Base-by-base conservation (phyloP, 495 filamentous ascomycete genomes). In the Massariosphaeria phaeospora region DNA sequence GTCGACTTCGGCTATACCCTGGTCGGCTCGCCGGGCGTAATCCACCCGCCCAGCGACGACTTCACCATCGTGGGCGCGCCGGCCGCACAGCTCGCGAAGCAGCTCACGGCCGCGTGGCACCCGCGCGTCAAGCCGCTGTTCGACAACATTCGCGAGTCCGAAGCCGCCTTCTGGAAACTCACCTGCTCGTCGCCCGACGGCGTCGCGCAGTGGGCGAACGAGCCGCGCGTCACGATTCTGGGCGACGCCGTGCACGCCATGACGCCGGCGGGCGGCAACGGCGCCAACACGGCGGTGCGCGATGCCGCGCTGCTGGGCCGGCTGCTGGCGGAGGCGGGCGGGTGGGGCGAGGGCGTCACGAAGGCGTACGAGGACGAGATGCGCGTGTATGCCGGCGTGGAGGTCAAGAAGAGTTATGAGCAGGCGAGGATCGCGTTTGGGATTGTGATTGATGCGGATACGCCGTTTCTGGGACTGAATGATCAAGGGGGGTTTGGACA, bases 211-310 rank as follows among this genome's bases (percentile, higher is more conserved):
- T 80, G 76, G 76, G 34, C 44, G 6, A 78, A 76, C 38, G 69
- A 77, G 27, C 64, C 67, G 2, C 69, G 76, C 7, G 79, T 83
- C n/a, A 82, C 80, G 0, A 66, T 83, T 7, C 75, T 83, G 12
- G 81, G 80, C 0, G 80, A 84, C 55, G 78, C 80, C 0, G 77
- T 70, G 21, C 81, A 84, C 62, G 71, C 71, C 12, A 83, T 82
- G 79, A 81, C 80, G 3, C 81, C 81, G 4, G 79, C 79, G 0
- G 78, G 76, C 0, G 80, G 79, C 2, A 75, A 77, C 45, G 81
- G 81, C 1, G 79, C 77, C 11, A 81, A 81, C 53, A 81, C 79
- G 0, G 79, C 79, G 34, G 68, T 82, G 12, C 59, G 70, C 48
- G 76, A 80, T 53, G 73, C 77, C 6, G 75, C 73, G 10, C 45